phyloP scores from a whole-genome alignment of 2,329 filamentous ascomycete genomes.

The Beauveria scarabaeidicola region DNA sequence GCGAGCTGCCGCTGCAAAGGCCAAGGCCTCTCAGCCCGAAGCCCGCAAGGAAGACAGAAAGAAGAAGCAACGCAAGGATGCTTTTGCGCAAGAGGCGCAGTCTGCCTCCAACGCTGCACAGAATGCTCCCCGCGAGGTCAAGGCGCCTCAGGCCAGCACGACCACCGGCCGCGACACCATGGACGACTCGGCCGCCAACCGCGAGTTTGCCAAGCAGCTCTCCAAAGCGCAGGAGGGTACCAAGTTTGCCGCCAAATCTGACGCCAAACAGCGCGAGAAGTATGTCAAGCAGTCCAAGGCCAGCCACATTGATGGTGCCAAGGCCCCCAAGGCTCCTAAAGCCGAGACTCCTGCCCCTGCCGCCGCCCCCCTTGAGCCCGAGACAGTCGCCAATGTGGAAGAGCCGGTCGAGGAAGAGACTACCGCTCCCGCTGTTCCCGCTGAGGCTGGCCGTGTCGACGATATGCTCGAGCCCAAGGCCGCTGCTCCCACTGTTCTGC shows the following conservation, averaged over 20 bases:
- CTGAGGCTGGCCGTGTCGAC: conserved; percentile 60
- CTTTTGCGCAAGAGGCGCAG: conserved; percentile 29
- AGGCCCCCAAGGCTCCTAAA: conserved; percentile 30
- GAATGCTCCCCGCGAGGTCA: conserved; percentile 29
- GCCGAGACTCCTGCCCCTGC: conserved; percentile 45
- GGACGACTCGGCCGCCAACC: conserved; percentile 58
- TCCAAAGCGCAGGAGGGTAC: conserved; percentile 62
- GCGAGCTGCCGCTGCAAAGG: conserved; percentile 19
- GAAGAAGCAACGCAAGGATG: conserved; percentile 39
- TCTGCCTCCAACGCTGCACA: conserved; percentile 27
- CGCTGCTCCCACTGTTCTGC: conserved; percentile 64
- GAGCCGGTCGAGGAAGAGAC: conserved; percentile 80
- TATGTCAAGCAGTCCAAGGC: conserved; percentile 62
- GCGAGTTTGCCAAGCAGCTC: conserved; percentile 69
- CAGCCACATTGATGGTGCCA: conserved; percentile 39
- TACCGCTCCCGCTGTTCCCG: conserved; percentile 58
- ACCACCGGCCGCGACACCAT: conserved; percentile 30
- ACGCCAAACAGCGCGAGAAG: conserved; percentile 57
- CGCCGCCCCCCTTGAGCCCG: conserved; percentile 44
- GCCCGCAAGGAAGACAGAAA: conserved; percentile 33
- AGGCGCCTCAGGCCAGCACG: conserved; percentile 14
- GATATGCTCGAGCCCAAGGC: conserved; percentile 81
- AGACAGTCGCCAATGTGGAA: conserved; percentile 37
- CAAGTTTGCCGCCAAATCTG: conserved; percentile 45
- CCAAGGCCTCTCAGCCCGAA: conserved; percentile 24